These are phyloP conservation scores for Myxozyma melibiosi DNA, from an alignment of 805 yeast species.

Conservation along the genomic window DNA sequence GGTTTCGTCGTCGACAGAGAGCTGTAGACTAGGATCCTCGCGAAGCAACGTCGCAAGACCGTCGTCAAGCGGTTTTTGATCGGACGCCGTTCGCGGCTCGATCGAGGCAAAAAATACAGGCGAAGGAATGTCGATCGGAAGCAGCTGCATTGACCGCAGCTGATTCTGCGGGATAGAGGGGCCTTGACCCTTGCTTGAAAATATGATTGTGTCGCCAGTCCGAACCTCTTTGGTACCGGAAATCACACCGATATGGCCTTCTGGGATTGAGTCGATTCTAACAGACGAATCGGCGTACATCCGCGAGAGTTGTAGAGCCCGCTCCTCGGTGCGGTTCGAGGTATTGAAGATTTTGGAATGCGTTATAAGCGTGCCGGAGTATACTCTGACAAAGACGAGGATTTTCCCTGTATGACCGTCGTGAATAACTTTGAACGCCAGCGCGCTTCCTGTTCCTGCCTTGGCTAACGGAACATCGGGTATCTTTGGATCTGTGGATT, in stretches of 20 bases:
- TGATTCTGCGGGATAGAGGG: not conserved
- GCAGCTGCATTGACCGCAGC: conserved; percentile 43
- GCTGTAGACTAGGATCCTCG: conserved; percentile 87
- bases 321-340: conserved; percentile 65
- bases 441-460: conserved; percentile 51
- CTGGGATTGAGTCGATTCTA: conserved; percentile 60
- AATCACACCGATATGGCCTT: conserved; percentile 93
- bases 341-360: conserved; percentile 68
- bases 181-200: conserved; percentile 43
- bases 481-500: conserved; percentile 1
- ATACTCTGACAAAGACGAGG: conserved; percentile 84
- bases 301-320: conserved; percentile 66
- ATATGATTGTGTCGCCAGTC: conserved; percentile 87
- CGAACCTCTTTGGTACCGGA: conserved; percentile 68
- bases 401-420: conserved; percentile 76
- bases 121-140: conserved; percentile 85
- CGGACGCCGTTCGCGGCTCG: conserved; percentile 83
- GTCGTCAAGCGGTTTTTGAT: conserved; percentile 68
- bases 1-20: conserved; percentile 73
- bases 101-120: conserved; percentile 87
- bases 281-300: conserved; percentile 90
- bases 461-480: conserved; percentile 3
- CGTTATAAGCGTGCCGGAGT: conserved; percentile 72
- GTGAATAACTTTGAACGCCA: conserved; percentile 89
- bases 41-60: conserved; percentile 67